Evolutionary conservation across 1,139 yeast species (phyloP).

Genomic region (Blastobotrys indianensis): DNA sequence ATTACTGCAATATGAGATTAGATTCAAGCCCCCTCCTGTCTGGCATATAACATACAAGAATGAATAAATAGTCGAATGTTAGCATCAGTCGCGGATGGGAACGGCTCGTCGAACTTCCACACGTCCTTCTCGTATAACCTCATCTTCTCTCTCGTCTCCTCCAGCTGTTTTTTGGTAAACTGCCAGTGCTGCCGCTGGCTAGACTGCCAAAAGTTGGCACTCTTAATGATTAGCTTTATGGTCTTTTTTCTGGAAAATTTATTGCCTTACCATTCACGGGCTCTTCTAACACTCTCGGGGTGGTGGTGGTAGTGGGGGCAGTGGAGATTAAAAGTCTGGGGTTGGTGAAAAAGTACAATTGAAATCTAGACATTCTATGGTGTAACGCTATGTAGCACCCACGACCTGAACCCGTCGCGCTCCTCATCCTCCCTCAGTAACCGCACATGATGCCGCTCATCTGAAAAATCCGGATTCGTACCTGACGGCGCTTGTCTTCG

Average conservation of each 20-base stretch:
- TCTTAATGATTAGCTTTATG: background rate
- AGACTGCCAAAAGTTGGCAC: constrained; percentile 62
- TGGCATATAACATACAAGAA: constrained; percentile 27
- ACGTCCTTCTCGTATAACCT: constrained; percentile 26
- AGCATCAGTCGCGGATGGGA: constrained; percentile 32
- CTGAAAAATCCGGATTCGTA: constrained; percentile 3
- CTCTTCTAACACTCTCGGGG: no score
- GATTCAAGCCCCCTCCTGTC: background rate
- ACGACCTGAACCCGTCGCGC: constrained; percentile 20
- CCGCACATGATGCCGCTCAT: constrained; percentile 3
- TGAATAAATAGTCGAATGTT: constrained; percentile 40
- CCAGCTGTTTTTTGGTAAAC: constrained; percentile 45
- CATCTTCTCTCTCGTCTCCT: constrained; percentile 36
- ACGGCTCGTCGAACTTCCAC: background rate
- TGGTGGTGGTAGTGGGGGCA: no score
- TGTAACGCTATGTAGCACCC: constrained; percentile 15
- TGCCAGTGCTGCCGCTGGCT: constrained; percentile 62
- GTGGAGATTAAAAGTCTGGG: no score
- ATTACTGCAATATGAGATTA: constrained; percentile 47
- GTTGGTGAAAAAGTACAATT: background rate
- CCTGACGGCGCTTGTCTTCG: background rate
- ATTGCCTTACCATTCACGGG: no score
- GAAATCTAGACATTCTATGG: no score
- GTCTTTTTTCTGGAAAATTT: no score
- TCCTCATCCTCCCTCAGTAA: constrained; percentile 20